Conservation (phyloP, 1,284 basidiomycete species). For the Malassezia nana region DNA sequence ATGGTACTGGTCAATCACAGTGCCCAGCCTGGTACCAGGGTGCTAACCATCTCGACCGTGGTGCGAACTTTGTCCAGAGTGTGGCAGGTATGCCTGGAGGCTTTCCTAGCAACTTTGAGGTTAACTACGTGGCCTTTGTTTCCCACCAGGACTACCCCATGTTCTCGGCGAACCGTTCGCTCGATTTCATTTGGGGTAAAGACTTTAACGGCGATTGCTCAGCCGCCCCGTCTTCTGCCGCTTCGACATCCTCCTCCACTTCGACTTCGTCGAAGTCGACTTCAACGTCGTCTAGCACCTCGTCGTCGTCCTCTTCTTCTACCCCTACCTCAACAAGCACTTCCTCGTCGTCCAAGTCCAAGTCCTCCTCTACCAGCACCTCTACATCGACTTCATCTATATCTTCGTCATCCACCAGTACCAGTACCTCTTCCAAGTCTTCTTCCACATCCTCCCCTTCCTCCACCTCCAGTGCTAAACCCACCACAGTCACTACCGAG, state of each 20-base stretch:
- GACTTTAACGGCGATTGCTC: background rate
- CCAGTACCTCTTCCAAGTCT: background rate
- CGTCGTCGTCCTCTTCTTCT: background rate
- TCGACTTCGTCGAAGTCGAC: background rate
- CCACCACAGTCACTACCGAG: background rate
- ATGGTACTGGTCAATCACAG: conserved; percentile 36
- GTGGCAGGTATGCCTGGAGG: background rate
- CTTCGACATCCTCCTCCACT: background rate
- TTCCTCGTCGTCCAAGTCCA: background rate
- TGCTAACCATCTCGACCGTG: conserved; percentile 27
- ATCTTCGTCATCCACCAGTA: background rate
- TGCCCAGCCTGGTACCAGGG: conserved; percentile 34
- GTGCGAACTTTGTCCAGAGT: conserved; percentile 2
- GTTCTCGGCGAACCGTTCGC: conserved; percentile 25
- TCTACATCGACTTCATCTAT: background rate
- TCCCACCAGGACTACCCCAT: conserved; percentile 42
- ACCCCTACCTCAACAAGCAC: background rate
- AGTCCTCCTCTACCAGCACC: background rate
- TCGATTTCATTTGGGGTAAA: conserved; percentile 23
- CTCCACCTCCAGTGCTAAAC: background rate
- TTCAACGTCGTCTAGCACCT: background rate
- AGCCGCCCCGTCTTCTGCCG: background rate
- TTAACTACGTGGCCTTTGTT: conserved; percentile 30
- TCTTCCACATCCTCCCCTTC: background rate
- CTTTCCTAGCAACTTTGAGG: conserved; percentile 28